These are phyloP conservation scores for Taphrina confusa DNA, from an alignment of 1,139 yeast species.

Conservation along the genomic window DNA sequence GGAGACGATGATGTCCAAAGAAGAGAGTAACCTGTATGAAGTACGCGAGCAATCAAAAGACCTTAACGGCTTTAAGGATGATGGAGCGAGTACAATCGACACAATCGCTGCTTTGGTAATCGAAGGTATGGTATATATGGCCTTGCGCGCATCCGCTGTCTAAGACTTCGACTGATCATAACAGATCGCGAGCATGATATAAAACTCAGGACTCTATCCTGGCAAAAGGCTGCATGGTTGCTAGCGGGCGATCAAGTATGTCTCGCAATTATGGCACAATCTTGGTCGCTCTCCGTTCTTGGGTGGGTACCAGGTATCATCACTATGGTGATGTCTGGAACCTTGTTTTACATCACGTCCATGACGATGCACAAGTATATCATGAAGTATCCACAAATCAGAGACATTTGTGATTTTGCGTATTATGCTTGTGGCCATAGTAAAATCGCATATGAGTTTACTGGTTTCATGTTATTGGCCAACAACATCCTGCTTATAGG, in stretches of 20 bases:
- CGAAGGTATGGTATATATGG: constrained; percentile 15
- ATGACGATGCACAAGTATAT: constrained; percentile 58
- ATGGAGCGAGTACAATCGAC: neutral
- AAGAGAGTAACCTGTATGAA: neutral
- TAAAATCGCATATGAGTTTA: constrained; percentile 59
- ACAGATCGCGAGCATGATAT: constrained; percentile 16
- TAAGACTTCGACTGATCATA: neutral
- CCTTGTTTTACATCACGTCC: constrained; percentile 57
- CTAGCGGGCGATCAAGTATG: constrained; percentile 63
- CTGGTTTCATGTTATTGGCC: constrained; percentile 57
- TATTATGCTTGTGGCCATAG: constrained; percentile 57
- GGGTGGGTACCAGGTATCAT: constrained; percentile 63
- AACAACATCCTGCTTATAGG: constrained; percentile 62
- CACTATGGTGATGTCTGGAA: constrained; percentile 55
- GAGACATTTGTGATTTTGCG: constrained; percentile 62
- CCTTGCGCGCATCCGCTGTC: neutral
- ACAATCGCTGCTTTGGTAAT: constrained; percentile 8
- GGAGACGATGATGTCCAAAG: constrained; percentile 6
- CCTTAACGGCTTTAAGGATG: neutral
- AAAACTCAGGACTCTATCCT: constrained; percentile 43
- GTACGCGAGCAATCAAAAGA: neutral
- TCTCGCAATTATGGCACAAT: constrained; percentile 64
- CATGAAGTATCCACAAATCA: constrained; percentile 55
- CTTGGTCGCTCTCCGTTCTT: constrained; percentile 59
- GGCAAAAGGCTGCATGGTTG: constrained; percentile 62